Evolutionary conservation across 2,329 filamentous ascomycete genomes (phyloP), one percentile per base, ranked within the genome.

Genomic region (Albifimbria verrucaria): DNA sequence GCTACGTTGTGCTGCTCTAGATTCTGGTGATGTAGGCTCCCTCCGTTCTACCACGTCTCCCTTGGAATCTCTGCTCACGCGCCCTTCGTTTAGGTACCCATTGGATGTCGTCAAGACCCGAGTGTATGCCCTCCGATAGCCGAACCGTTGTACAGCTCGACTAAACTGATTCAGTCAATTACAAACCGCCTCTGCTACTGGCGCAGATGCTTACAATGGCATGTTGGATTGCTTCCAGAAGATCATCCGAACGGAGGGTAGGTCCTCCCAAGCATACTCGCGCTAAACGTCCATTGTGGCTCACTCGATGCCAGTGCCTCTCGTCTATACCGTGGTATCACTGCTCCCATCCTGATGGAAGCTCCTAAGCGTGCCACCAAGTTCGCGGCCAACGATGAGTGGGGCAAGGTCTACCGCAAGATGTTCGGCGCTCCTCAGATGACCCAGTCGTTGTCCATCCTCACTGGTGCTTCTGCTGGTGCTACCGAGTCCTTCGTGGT

Each of bases 191-290:
- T 81, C 78, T 61, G 83, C 79, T 43, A 77, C 79, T 21, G 90
- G 91, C 55, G 87, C 87, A 60, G 94, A 97, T 65, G 79, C 82
- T 63, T 97, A 99, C 82, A 96, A 85, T 77, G 91, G 94, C 81
- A 99, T 97, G 92, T 69, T 97, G 55, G 94, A 99, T 75, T 97
- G 93, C 80, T 96, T 99, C 81, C 82, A 85, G 68, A 99, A 99
- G 84, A 99, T 99, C 67, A 85, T 99, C 72, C 88, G 85, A 75
- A 88, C 95, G 71, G 94, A 99, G 94, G 94, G 91, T 95, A 83
- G 60, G 79, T 52, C 47, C n/a, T 23, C 36, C 41, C 25, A 41
- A 28, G 10, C 44, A 36, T 22, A 12, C 44, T 43, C 49, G 43
- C 47, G 36, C 59, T 50, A 53, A 41, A 54, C 41, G 47, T 51